These are phyloP conservation scores for Mimosa pudica DNA, from an alignment of 306 rosid genomes.

Conservation along the genomic window DNA sequence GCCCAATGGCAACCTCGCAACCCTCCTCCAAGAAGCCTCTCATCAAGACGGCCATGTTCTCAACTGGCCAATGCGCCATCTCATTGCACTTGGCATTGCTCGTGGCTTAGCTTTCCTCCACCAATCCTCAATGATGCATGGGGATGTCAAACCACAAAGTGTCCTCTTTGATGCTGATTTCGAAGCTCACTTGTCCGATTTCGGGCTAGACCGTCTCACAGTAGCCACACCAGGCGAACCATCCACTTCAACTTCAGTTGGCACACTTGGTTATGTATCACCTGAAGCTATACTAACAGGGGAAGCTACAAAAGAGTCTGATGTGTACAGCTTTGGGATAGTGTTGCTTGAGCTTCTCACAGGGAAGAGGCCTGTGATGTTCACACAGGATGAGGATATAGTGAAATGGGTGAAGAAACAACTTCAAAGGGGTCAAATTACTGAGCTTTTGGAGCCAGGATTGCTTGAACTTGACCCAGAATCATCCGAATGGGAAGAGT, in stretches of 20 bases:
- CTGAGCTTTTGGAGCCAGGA: constrained; percentile 86
- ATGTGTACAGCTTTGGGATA: constrained; percentile 90
- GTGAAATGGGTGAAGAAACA: constrained; percentile 97
- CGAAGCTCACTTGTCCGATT: constrained; percentile 93
- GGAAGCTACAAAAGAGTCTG: constrained; percentile 81
- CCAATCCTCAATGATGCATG: constrained; percentile 72
- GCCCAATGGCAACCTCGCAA: constrained; percentile 97
- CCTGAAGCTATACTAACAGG: constrained; percentile 83
- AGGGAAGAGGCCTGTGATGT: constrained; percentile 91
- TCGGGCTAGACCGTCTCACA: constrained; percentile 72
- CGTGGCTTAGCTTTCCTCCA: constrained; percentile 91
- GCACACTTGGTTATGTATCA: constrained; percentile 82
- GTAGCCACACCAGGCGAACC: constrained; percentile 58
- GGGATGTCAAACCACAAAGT: constrained; percentile 80
- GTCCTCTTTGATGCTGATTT: constrained; percentile 93
- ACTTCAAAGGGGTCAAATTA: constrained; percentile 83
- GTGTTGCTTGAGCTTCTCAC: constrained; percentile 80
- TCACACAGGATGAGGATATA: constrained; percentile 88
- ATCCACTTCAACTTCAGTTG: constrained; percentile 66
- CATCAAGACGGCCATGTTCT: constrained; percentile 97
- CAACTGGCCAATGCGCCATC: constrained; percentile 99
- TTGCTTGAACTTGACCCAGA: constrained; percentile 92
- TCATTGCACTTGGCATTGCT: constrained; percentile 90
- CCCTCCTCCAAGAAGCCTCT: constrained; percentile 98
- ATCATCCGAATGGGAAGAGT: constrained; percentile 98